Base-by-base conservation (phyloP, 2,329 filamentous ascomycete genomes). In the Fulvia fulva region DNA sequence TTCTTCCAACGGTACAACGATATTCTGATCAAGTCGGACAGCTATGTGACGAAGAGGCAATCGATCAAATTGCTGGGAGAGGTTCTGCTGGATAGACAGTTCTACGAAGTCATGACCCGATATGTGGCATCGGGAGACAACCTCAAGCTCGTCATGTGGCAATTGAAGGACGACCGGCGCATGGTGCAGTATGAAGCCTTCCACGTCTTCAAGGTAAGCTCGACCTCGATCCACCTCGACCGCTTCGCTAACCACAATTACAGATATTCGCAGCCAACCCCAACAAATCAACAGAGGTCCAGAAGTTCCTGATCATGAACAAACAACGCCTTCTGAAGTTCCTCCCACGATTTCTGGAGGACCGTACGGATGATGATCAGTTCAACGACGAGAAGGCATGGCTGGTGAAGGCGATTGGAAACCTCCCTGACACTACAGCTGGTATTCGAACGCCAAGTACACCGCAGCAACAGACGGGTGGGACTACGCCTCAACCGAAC, bases 131-230 rank as follows among this genome's bases (percentile, higher is more conserved):
- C 89, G 51, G 92, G 92, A 60, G 93, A 97, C 72, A 92, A 99
- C 71, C 83, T 99, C 67, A 99, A 99, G 78, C 89, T 97, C 64
- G 94, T 92, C 78, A 99, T 99, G 94, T 97, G 96, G 74, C 81
- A 99, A 59, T 80, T 99, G 61, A 87, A 91, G 66, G 94, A 97
- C 74, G 93, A 97, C 74, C 86, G 93, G 67, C 94, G 96, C 75
- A 99, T 99, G 92, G 94, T 99, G 62, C 94, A 97, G 76, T 99
- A 99, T 73, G 94, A 99, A 74, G 94, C 92, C 7, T 99, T 99
- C 74, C 94, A 99, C 73, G 93, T 99, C 44, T 99, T 99, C 83
- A 99, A 99, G 80, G 83, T 85, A 61, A 53, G 67, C 46, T 50
- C 25, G n/a, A 12, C n/a, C 22, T 21, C 21, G 12, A 7, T 16